Percentiles rank a stretch among this genome's conserved stretches.
phyloP scores from a whole-genome alignment of 257 asterid genomes.

The Voacanga thouarsii region DNA sequence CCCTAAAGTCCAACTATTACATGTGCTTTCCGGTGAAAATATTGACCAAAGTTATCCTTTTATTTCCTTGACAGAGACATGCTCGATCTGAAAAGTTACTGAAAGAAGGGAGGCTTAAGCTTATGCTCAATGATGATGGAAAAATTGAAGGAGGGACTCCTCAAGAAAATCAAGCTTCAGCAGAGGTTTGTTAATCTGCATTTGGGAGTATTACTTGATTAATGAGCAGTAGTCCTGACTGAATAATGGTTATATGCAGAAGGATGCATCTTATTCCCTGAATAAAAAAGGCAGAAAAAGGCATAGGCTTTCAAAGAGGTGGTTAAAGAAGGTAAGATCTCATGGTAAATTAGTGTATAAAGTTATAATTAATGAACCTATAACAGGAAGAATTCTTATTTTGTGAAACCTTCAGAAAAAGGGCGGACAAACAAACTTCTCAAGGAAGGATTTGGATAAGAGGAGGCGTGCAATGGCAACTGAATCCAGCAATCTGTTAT shows the following conservation, averaged over 20 bases:
- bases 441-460: slow-evolving; percentile 27
- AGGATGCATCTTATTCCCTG: not conserved
- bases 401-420: slow-evolving; percentile 20
- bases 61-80: slow-evolving; percentile 59
- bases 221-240: slow-evolving; percentile 5
- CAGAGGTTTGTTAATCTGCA: slow-evolving; percentile 39
- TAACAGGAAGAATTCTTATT: not conserved
- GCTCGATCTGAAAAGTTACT: slow-evolving; percentile 78
- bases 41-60: slow-evolving; percentile 9
- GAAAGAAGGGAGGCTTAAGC: slow-evolving; percentile 86
- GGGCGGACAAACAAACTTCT: slow-evolving; percentile 31
- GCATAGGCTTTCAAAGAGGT: slow-evolving; percentile 35
- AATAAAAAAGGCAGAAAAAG: slow-evolving; percentile 48
- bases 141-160: slow-evolving; percentile 49
- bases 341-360: not conserved
- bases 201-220: slow-evolving; percentile 8
- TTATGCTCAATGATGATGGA: slow-evolving; percentile 60
- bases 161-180: slow-evolving; percentile 30
- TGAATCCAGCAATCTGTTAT: slow-evolving; percentile 22
- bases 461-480: slow-evolving; percentile 41
- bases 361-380: not conserved
- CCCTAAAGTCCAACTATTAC: not conserved
- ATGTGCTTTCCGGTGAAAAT: slow-evolving; percentile 2
- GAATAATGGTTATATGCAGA: not conserved
- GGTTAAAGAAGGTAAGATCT: slow-evolving; percentile 47